These are phyloP conservation scores for Pseudozyma hubeiensis DNA, from an alignment of 1,284 basidiomycete species.

Conservation along the genomic window DNA sequence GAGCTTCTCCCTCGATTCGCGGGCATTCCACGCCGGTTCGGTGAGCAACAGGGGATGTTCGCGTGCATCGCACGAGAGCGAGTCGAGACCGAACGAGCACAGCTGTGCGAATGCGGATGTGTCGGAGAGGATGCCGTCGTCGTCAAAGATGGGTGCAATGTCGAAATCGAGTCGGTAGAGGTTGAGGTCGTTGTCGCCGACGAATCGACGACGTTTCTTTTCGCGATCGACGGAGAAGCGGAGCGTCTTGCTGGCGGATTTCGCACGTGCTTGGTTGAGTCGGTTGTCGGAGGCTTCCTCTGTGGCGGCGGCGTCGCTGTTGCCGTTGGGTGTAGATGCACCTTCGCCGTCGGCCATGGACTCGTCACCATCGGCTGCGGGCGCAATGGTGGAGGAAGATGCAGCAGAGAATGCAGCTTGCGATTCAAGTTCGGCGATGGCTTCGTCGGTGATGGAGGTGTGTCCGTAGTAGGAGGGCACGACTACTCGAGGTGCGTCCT, in stretches of 20 bases:
- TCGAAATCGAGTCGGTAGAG: conserved; percentile 91
- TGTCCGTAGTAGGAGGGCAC: conserved; percentile 91
- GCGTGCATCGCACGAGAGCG: conserved; percentile 66
- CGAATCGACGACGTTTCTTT: conserved; percentile 75
- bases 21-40: conserved; percentile 95
- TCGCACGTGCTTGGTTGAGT: conserved; percentile 38
- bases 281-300: conserved; percentile 35
- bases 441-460: conserved; percentile 70
- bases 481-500: conserved; percentile 92
- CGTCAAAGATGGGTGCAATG: conserved; percentile 80
- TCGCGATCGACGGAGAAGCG: conserved; percentile 46
- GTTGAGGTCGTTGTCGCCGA: conserved; percentile 91
- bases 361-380: conserved; percentile 30
- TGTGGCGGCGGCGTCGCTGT: conserved; percentile 19
- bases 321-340: conserved; percentile 19
- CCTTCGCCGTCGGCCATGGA: conserved; percentile 27
- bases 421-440: conserved; percentile 46
- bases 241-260: conserved; percentile 35
- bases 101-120: conserved; percentile 46
- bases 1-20: conserved; percentile 88
- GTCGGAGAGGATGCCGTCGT: conserved; percentile 76
- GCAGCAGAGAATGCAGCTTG: conserved; percentile 33
- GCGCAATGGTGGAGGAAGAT: conserved; percentile 13
- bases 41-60: conserved; percentile 94
- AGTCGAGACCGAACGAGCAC: conserved; percentile 46